These are phyloP conservation scores for Microbotryum lychnidis-dioicae DNA, from an alignment of 1,284 basidiomycete species.

Conservation along the genomic window DNA sequence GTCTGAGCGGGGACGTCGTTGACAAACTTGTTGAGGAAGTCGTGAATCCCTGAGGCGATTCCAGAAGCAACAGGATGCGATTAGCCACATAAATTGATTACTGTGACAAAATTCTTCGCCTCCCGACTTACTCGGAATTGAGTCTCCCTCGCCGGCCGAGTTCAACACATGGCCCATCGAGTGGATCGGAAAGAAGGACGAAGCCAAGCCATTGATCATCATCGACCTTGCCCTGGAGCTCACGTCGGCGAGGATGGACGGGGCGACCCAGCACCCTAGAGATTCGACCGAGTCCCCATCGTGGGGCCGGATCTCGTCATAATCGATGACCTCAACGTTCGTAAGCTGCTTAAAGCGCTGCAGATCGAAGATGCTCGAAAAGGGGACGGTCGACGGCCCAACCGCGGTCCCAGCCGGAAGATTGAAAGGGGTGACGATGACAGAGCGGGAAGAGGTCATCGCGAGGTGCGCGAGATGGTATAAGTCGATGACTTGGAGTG, in stretches of 20 bases:
- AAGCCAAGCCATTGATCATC: slow-evolving; percentile 13
- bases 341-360: slow-evolving; percentile 14
- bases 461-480: slow-evolving; percentile 28
- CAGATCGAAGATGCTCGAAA: slow-evolving; percentile 25
- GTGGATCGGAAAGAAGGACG: slow-evolving; percentile 22
- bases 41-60: slow-evolving; percentile 10
- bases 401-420: not conserved
- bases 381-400: slow-evolving; percentile 1
- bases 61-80: not conserved
- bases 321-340: slow-evolving; percentile 20
- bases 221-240: slow-evolving; percentile 11
- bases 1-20: slow-evolving; percentile 18
- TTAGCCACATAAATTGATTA: too few relatives aligned
- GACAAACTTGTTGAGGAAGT: slow-evolving; percentile 25
- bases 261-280: slow-evolving; percentile 27
- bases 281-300: slow-evolving; percentile 9
- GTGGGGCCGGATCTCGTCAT: slow-evolving; percentile 24
- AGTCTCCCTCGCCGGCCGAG: too few relatives aligned
- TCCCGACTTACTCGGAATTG: too few relatives aligned
- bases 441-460: slow-evolving; percentile 12
- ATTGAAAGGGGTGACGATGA: slow-evolving; percentile 21
- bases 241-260: slow-evolving; percentile 2
- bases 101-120: too few relatives aligned
- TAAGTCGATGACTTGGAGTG: slow-evolving; percentile 27
- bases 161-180: not conserved